Evolutionary conservation across 805 yeast species (phyloP), one percentile per base, ranked within the genome.

Genomic region (Sungouiozyma ichnusensis): DNA sequence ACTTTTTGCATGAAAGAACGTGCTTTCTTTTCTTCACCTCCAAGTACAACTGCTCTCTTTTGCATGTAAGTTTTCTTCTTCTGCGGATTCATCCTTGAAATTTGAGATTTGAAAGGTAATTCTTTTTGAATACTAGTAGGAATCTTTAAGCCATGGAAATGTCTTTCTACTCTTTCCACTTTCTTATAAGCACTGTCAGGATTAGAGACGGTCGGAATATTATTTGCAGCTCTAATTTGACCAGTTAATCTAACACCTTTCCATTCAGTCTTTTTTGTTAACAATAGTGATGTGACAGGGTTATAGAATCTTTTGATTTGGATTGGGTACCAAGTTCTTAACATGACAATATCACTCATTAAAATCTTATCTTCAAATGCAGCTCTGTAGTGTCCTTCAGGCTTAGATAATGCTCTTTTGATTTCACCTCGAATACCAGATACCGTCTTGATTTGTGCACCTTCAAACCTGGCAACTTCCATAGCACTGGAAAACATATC

Each of bases 361-460:
- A 90, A 72, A 33, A 90, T 76, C 65, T 88, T 90, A 61, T 92
- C 99, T 64, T 92, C 99, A 63, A 92, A 92, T 1, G 97, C 80
- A 11, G 98, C 99, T 59, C 99, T 77, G 71, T 74, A 94, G 61
- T 83, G 80, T 11, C 99, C 99, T 40, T 90, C 97, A 0, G 97
- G 96, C 52, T 84, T 83, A 8, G 95, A 76, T 47, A 92, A 69
- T 0, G 97, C 98, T 48, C 97, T 73, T 62, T 92, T 92, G 54
- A 92, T 90, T 63, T 92, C 97, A 63, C 99, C 99, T 52, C 98
- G 72, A 44, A 92, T 86, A 46, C 99, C 98, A 6, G 95, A 85
- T 3, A 92, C 98, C 0, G 98, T 94, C 63, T 87, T 83, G 58
- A 92, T 87, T 37, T 87, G 81, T 0, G 98, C 98, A 44, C 99